phyloP scores from a whole-genome alignment of 768 basidiomycete genomes.

The Leccinum boreale region DNA sequence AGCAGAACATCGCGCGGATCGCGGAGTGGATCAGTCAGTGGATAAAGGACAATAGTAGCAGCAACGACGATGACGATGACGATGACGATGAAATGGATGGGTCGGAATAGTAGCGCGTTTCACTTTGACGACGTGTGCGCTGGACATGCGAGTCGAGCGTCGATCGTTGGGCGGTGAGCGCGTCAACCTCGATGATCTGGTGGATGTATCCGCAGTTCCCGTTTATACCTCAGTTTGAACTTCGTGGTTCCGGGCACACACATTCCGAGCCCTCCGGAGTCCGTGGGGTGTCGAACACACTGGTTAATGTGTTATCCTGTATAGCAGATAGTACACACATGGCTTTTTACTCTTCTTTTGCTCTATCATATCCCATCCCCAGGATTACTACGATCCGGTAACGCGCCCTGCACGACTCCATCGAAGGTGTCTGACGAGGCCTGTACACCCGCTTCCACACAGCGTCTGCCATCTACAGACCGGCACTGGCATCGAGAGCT shows the following conservation, averaged over 20 bases:
- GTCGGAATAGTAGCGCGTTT: neutral
- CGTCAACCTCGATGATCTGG: neutral
- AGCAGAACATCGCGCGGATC: slow-evolving; percentile 83
- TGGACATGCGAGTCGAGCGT: neutral
- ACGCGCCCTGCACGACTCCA: neutral
- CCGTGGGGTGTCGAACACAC: neutral
- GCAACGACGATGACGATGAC: neutral
- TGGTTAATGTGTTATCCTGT: neutral
- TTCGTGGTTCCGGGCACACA: neutral
- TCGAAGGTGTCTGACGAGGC: neutral
- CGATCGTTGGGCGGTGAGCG: neutral
- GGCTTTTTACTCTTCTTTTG: neutral
- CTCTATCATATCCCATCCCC: neutral
- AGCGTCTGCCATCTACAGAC: neutral
- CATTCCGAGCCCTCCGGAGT: neutral
- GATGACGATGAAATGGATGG: neutral
- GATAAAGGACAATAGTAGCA: slow-evolving; percentile 36
- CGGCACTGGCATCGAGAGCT: slow-evolving; percentile 4
- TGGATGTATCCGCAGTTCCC: neutral
- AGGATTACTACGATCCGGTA: neutral
- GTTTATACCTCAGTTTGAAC: neutral
- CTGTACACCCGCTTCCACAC: slow-evolving; percentile 14
- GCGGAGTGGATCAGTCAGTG: slow-evolving; percentile 85
- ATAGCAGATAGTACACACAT: neutral
- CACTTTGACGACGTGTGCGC: neutral